Evolutionary conservation across 371 early-diverging fungal genomes (phyloP).

Genomic region (Lichtheimia ornata): DNA sequence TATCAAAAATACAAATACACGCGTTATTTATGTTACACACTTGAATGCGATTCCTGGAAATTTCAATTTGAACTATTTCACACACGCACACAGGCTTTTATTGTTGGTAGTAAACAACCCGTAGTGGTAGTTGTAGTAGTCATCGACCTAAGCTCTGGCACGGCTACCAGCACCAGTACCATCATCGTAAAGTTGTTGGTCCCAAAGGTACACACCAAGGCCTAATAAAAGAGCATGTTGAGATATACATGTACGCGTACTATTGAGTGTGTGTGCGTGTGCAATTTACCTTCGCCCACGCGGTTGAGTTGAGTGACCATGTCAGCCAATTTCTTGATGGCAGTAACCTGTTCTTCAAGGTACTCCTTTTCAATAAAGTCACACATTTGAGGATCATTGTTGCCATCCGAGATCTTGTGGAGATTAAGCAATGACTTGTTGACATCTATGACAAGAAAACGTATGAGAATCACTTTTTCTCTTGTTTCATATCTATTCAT

Average conservation of each 20-base stretch:
- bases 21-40: constrained; percentile 4
- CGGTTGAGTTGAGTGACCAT: constrained; percentile 69
- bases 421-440: constrained; percentile 68
- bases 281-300: constrained; percentile 46
- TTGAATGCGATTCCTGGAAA: neutral
- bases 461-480: neutral
- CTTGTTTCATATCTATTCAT: neutral
- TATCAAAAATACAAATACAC: neutral
- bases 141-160: constrained; percentile 22
- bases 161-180: constrained; percentile 51
- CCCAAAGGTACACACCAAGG: constrained; percentile 63
- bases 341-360: constrained; percentile 67
- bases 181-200: constrained; percentile 56
- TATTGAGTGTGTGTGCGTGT: neutral
- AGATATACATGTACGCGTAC: neutral
- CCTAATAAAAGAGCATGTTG: constrained; percentile 9
- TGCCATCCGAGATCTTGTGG: constrained; percentile 61
- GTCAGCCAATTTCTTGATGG: constrained; percentile 66
- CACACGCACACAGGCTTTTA: neutral
- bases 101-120: too few relatives aligned
- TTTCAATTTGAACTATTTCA: neutral
- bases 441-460: constrained; percentile 51
- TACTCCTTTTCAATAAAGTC: constrained; percentile 66
- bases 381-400: constrained; percentile 69
- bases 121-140: too few relatives aligned